These are phyloP conservation scores for Fragilariopsis cylindrus DNA, from an alignment of 108 stramenopile species.

Conservation along the genomic window DNA sequence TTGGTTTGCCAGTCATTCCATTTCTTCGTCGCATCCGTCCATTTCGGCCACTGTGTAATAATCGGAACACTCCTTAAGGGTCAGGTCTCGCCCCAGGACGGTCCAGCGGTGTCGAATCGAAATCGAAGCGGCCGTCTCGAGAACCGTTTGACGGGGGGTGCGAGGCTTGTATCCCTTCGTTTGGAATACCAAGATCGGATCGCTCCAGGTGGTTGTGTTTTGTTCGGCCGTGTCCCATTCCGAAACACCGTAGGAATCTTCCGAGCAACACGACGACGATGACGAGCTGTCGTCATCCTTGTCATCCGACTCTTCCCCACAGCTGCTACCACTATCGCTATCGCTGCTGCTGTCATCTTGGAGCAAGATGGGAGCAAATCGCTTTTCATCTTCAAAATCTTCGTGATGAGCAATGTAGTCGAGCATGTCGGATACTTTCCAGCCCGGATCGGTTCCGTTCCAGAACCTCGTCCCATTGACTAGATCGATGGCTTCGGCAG, in stretches of 20 bases:
- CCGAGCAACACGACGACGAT: too few relatives aligned
- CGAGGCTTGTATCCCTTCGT: neutral
- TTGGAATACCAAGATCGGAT: neutral
- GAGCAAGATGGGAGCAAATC: neutral
- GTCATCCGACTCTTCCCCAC: neutral
- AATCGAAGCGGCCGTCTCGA: neutral
- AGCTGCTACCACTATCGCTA: neutral
- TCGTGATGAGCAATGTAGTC: neutral
- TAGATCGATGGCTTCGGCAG: neutral
- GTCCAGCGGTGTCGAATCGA: conserved; percentile 1
- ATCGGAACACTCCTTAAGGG: neutral
- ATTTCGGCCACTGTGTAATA: conserved; percentile 8
- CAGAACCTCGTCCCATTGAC: conserved; percentile 4
- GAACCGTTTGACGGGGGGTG: neutral
- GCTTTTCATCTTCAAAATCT: neutral
- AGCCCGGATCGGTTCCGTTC: conserved; percentile 2
- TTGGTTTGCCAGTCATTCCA: conserved; percentile 6
- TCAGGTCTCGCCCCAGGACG: neutral
- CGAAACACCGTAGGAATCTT: conserved; percentile 5
- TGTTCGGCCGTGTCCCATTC: conserved; percentile 11
- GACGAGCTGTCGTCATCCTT: neutral
- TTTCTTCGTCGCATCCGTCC: conserved; percentile 12
- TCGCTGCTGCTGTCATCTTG: neutral
- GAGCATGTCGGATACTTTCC: neutral
- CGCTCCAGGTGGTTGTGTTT: conserved; percentile 2